Evolutionary conservation across 1,284 basidiomycete species (phyloP), one percentile per base, ranked within the genome.

Genomic region (Irpex rosettiformis): DNA sequence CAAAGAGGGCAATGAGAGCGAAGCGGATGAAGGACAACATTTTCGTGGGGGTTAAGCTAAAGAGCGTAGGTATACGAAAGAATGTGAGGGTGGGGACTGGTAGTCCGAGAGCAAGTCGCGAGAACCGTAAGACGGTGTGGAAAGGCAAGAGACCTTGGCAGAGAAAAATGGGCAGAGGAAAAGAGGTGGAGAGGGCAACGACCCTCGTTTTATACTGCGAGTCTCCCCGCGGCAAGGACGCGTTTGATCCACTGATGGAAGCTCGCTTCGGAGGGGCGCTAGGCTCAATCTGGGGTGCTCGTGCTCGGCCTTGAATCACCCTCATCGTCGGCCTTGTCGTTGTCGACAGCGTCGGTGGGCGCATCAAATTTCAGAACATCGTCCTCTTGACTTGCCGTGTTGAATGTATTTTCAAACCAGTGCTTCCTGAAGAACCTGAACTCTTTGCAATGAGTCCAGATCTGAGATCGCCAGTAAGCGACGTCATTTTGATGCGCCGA

Each of bases 21-120:
- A 51, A 27, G 27, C 48, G 48, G 18, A 51, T 28, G 48, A 51
- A 51, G 48, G 48, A 51, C 48, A 51, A 28, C 48, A 51, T 51
- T 22, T 51, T 51, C 21, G 13, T 16, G 22, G 13, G 13, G 22
- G 48, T 25, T 24, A 51, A 27, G 21, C 24, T 22, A 51, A 51
- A 16, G 48, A 51, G 27, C 27, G 48, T 51, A 37, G 33, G 33
- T 37, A 37, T 37, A 11, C 33, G 33, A 37, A 37, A 37, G 33
- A 37, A 37, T 37, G 33, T 37, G 33, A 16, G 48, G 48, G 48
- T 49, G 48, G 48, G n/a, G 48, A 51, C 48, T 51, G 18, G 21
- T 10, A 24, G 8, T 24, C 13, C 21, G 13, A 10, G 48, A 27
- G 48, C 2, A 24, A 45, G 43, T 45, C 18, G 10, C 22, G 25